phyloP scores from a whole-genome alignment of 1,139 yeast species.

The Kodamaea alishanica region DNA sequence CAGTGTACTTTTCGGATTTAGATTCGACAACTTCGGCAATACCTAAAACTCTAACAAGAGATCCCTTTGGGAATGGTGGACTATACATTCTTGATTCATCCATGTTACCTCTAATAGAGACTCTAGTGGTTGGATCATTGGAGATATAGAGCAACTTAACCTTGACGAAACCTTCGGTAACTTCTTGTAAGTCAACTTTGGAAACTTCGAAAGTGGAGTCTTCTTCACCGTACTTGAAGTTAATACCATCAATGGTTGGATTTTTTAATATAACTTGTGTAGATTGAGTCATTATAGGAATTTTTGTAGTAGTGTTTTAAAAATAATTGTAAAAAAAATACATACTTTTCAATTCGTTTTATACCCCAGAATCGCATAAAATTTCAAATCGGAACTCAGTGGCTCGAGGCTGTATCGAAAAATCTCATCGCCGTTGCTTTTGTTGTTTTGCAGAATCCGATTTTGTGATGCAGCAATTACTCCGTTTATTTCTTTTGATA shows the following conservation, averaged over 20 bases:
- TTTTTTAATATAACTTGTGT: conserved; percentile 2
- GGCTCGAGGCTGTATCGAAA: too few relatives aligned
- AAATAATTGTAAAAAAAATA: too few relatives aligned
- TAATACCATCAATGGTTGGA: conserved; percentile 1
- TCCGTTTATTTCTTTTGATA: too few relatives aligned
- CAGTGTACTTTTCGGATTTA: neutral
- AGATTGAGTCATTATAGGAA: neutral
- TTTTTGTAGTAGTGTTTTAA: neutral
- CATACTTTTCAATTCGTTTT: too few relatives aligned
- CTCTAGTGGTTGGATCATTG: conserved; percentile 64
- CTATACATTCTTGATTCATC: conserved; percentile 20
- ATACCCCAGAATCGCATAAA: too few relatives aligned
- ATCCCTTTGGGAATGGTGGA: conserved; percentile 8
- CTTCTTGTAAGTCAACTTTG: conserved; percentile 16
- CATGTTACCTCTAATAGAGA: conserved; percentile 22
- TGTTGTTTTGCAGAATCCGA: too few relatives aligned
- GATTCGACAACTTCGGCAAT: conserved; percentile 3
- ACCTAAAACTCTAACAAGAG: conserved; percentile 24
- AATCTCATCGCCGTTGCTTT: too few relatives aligned
- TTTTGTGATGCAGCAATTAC: too few relatives aligned
- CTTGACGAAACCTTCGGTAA: conserved; percentile 42
- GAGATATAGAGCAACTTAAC: conserved; percentile 48
- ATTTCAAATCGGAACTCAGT: too few relatives aligned
- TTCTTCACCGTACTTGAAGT: conserved; percentile 2
- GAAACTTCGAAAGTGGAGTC: conserved; percentile 31